A percentile compares a stretch with the other conserved stretches of the same genome.
These are phyloP conservation scores for Protoeuglena noctilucae DNA, from an alignment of 139 green algal genomes.

Conservation along the genomic window DNA sequence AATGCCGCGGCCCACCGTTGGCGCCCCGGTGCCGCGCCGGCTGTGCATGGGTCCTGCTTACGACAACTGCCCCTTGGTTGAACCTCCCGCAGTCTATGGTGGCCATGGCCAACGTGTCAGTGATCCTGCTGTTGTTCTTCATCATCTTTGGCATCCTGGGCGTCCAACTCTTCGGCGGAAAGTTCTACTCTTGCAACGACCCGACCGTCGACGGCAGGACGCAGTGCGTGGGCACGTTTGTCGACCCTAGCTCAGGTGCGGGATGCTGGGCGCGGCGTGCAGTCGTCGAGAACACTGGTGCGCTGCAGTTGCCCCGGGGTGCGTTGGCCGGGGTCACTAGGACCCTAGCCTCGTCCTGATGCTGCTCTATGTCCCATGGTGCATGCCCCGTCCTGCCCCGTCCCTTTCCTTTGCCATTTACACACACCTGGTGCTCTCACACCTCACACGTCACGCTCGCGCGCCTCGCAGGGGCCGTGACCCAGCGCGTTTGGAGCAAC, in stretches of 20 bases:
- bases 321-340: neutral
- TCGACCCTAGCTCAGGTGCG: no score
- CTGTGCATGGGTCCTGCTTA: no score
- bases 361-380: neutral
- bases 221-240: conserved; percentile 36
- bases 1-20: no score
- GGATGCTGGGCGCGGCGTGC: no score
- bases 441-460: neutral
- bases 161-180: conserved; percentile 52
- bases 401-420: neutral
- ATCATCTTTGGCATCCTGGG: conserved; percentile 73
- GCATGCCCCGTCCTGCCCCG: neutral
- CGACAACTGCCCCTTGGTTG: no score
- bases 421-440: neutral
- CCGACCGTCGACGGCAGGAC: conserved; percentile 20
- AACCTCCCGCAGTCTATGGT: conserved; percentile 35
- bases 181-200: conserved; percentile 54
- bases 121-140: conserved; percentile 56
- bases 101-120: conserved; percentile 56
- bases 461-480: neutral
- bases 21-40: no score
- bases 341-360: neutral
- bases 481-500: conserved; percentile 30
- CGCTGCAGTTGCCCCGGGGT: neutral
- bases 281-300: no score